These are phyloP conservation scores for Priceomyces fermenticarens DNA, from an alignment of 805 yeast species.

Conservation along the genomic window DNA sequence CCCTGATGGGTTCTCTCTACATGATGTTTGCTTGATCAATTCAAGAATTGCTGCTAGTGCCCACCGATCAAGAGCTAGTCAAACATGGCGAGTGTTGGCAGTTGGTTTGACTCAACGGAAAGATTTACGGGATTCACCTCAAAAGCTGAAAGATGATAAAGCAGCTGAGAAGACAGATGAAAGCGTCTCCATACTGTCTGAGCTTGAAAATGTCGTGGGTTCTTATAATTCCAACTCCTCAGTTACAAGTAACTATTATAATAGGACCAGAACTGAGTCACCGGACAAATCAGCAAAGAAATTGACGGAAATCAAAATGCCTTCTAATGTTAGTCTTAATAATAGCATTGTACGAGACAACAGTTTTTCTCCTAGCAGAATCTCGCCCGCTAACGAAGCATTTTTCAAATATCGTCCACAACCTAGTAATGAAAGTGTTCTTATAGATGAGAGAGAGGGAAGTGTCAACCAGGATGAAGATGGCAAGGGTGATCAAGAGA, in stretches of 20 bases:
- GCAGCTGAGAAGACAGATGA: slow-evolving; percentile 17
- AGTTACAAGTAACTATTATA: slow-evolving; percentile 38
- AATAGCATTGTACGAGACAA: slow-evolving; percentile 18
- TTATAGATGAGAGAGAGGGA: slow-evolving; percentile 20
- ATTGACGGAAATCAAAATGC: neutral
- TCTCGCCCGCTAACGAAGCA: slow-evolving; percentile 10
- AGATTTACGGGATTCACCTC: neutral
- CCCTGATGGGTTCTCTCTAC: slow-evolving; percentile 47
- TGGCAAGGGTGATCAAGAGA: neutral
- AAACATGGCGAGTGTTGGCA: slow-evolving; percentile 59
- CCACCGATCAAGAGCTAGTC: slow-evolving; percentile 51
- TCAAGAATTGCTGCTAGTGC: slow-evolving; percentile 54
- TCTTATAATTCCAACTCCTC: slow-evolving; percentile 42
- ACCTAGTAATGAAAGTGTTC: slow-evolving; percentile 20
- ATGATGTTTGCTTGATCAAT: slow-evolving; percentile 57
- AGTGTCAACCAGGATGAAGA: neutral
- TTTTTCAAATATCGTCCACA: slow-evolving; percentile 2
- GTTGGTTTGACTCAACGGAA: slow-evolving; percentile 33
- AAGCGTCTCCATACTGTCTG: slow-evolving; percentile 29
- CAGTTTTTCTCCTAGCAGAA: slow-evolving; percentile 11
- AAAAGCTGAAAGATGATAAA: slow-evolving; percentile 4
- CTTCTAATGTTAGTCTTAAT: slow-evolving; percentile 9
- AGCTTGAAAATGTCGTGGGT: slow-evolving; percentile 38
- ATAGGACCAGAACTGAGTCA: slow-evolving; percentile 10
- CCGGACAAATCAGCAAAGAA: slow-evolving; percentile 1